Base-by-base conservation (phyloP, 371 early-diverging fungal genomes). In the Umbelopsis sp. region DNA sequence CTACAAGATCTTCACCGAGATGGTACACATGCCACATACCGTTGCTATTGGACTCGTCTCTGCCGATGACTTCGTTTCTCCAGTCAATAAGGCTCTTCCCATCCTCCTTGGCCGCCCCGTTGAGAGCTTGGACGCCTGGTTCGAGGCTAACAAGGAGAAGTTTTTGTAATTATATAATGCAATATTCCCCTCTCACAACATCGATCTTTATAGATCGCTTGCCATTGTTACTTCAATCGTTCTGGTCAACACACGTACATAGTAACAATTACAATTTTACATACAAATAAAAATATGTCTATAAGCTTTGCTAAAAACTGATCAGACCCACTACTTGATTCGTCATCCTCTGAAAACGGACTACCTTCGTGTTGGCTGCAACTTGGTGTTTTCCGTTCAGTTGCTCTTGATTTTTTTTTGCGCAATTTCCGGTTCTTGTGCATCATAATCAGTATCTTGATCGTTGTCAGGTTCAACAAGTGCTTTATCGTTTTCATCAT, bases 61-160 rank as follows among this genome's bases (percentile, higher is more conserved):
- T 14, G 10, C 1, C 3, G 14, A n/a, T 0, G 5, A 18, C 11
- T 7, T 16, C 0, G n/a, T 11, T 14, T 57, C 12, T 16, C n/a
- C 29, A 11, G 35, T 32, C 20, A 57, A 53, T 14, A n/a, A 29
- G 12, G 63, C 64, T 3, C 32, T 69, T 11, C 29, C 69, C 7
- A 53, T 66, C 41, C n/a, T 75, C 1, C 50, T 75, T 12, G 66
- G 70, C 20, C 45, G 69, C 38, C 48, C 68, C 50, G 70, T 70
- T 0, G 69, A 75, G 57, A 29, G 71, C 12, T 44, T 74, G 18
- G 74, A 74, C 53, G 62, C 63, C 7, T 73, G 29, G 25, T 14
- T 70, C 18, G 24, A 37, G 12, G 24, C 14, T 9, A 66, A 72
- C 44, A 65, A 65, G 22, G 11, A 67, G 35, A 10, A 14, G 3